phyloP scores from a whole-genome alignment of 2,329 filamentous ascomycete species.

The Fusarium abutilonis region DNA sequence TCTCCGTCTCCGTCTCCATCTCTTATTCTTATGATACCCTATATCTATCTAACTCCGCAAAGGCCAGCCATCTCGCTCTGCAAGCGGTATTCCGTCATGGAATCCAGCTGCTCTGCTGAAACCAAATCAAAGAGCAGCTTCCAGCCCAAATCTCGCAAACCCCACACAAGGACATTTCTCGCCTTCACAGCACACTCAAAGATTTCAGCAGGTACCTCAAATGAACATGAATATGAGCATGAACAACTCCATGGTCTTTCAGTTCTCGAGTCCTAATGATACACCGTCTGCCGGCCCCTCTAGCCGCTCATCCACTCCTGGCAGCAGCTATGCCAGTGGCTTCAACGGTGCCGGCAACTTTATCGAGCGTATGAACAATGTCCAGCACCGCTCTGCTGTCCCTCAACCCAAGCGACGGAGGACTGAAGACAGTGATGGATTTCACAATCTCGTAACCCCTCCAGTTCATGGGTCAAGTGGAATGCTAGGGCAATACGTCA shows the following conservation, averaged over 20 bases:
- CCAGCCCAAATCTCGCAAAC: conserved; percentile 43
- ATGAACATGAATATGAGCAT: conserved; percentile 19
- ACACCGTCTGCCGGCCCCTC: conserved; percentile 48
- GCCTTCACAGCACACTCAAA: conserved; percentile 32
- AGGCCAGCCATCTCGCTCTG: conserved; percentile 46
- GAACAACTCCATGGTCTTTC: conserved; percentile 52
- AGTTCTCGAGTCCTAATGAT: conserved; percentile 54
- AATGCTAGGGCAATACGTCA: conserved; percentile 73
- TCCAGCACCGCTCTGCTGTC: conserved; percentile 70
- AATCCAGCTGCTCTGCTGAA: conserved; percentile 55
- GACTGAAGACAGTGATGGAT: conserved; percentile 57
- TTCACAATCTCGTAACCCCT: conserved; percentile 51
- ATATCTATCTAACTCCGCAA: conserved; percentile 28
- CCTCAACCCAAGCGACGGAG: conserved; percentile 74
- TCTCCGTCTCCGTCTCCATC: neutral
- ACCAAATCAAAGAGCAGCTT: conserved; percentile 49
- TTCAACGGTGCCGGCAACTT: conserved; percentile 64
- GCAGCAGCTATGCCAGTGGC: conserved; percentile 38
- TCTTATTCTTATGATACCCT: conserved; percentile 5
- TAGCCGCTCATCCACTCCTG: conserved; percentile 49
- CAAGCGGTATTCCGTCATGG: conserved; percentile 50
- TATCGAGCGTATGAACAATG: conserved; percentile 80
- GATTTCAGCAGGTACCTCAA: conserved; percentile 40
- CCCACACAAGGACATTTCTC: conserved; percentile 41
- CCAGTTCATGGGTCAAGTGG: conserved; percentile 58